Percentiles rank a stretch among this genome's conserved stretches.
phyloP scores from a whole-genome alignment of 2,329 filamentous ascomycete species.

The Colletotrichum neosansevieriae region DNA sequence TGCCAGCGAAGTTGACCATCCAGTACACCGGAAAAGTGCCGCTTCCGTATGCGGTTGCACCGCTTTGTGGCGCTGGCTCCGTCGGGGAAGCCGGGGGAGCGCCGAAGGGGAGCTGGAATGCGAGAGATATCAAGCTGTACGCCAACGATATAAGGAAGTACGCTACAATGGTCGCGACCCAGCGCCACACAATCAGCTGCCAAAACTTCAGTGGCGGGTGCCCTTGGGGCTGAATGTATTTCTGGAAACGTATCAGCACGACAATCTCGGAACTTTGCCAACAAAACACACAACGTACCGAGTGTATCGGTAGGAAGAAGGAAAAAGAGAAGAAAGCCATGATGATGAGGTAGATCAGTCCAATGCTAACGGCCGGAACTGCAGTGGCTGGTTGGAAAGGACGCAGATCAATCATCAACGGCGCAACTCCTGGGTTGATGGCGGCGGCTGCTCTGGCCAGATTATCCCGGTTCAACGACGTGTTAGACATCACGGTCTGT shows the following conservation, averaged over 20 bases:
- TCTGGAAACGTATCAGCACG: constrained; percentile 34
- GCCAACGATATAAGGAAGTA: constrained; percentile 73
- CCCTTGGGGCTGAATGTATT: constrained; percentile 65
- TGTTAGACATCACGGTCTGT: constrained; percentile 54
- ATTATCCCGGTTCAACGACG: constrained; percentile 48
- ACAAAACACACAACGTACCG: constrained; percentile 46
- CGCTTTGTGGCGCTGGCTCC: constrained; percentile 56
- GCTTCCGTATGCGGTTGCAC: constrained; percentile 66
- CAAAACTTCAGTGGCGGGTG: constrained; percentile 69
- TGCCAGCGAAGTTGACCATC: constrained; percentile 73
- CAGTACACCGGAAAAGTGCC: constrained; percentile 73
- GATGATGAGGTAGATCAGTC: constrained; percentile 76
- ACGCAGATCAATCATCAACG: constrained; percentile 62
- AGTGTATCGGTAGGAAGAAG: constrained; percentile 74
- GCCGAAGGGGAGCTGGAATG: constrained; percentile 73
- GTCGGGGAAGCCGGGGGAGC: constrained; percentile 56
- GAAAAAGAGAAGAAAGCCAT: constrained; percentile 75
- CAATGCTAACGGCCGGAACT: constrained; percentile 70
- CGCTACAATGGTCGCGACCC: constrained; percentile 64
- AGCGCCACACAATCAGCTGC: constrained; percentile 70
- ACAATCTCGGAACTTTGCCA: no score
- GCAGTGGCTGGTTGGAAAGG: constrained; percentile 67
- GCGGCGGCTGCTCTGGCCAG: constrained; percentile 46
- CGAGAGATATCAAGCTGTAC: constrained; percentile 73
- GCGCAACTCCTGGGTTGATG: constrained; percentile 49